Evolutionary conservation across 805 yeast species (phyloP), one percentile per base, ranked within the genome.

Genomic region (Ogataea corticis): DNA sequence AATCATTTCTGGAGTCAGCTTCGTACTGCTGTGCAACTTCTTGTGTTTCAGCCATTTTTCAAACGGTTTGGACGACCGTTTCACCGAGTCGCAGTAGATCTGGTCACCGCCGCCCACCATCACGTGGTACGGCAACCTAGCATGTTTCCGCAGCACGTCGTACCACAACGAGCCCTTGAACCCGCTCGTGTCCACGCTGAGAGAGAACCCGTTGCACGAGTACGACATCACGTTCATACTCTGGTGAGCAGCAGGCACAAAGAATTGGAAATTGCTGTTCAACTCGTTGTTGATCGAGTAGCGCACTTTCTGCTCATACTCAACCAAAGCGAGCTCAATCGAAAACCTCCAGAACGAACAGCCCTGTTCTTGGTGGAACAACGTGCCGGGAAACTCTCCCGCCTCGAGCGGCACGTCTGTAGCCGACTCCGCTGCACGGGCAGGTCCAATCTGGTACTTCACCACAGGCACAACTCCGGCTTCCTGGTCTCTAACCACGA

Each of bases 71-170:
- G 84, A 79, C 16, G 78, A 71, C 16, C 74, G 52, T 63, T 85
- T 86, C 54, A 92, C 81, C 1, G 88, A 74, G 66, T 92, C 99
- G 42, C 91, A 82, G 63, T 92, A 92, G 41, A 92, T 76, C 68
- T 92, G 99, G 67, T 92, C 99, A 27, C 99, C 99, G 42, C 98
- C 98, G 23, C 98, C 98, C 23, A 94, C 71, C 96, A 92, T 91
- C 4, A 89, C 97, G 63, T 92, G 97, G 66, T 88, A 88, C 32
- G 77, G 79, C 32, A 73, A 70, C 6, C 64, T 55, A 14, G 70
- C 63, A 59, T 92, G 97, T 48, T 80, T 79, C 21, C 75, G 70
- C 55, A 91, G 57, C 3, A 92, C 95, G 60, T 94, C 97, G 32
- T 70, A 73, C 98, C 98, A 92, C 51, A 94, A 66, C 2, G 87